Conservation (phyloP, 331 rosid genomes). For the Quercus lobata region DNA sequence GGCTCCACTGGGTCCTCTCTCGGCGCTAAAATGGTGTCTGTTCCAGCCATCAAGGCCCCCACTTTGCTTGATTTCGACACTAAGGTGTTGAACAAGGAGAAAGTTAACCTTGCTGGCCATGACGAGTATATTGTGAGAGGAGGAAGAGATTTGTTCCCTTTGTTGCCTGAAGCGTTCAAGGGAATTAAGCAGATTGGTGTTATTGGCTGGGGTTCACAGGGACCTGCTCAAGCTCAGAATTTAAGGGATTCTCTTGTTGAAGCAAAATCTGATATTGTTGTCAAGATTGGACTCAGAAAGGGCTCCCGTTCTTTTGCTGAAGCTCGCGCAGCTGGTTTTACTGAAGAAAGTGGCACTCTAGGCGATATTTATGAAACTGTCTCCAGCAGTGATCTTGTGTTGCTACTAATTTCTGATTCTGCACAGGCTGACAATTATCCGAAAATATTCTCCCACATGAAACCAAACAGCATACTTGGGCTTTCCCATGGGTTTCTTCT, state of each 20-base stretch:
- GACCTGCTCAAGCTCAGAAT: conserved; percentile 99
- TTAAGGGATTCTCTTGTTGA: conserved; percentile 83
- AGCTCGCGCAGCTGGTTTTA: conserved; percentile 89
- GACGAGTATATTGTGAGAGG: no score
- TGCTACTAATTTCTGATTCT: conserved; percentile 91
- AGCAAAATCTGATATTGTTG: conserved; percentile 85
- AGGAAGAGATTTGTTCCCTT: no score
- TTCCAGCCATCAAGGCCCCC: no score
- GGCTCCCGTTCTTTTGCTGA: conserved; percentile 87
- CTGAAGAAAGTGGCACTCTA: conserved; percentile 87
- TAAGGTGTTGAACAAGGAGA: no score
- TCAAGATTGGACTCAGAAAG: conserved; percentile 96
- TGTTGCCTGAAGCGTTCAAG: no score
- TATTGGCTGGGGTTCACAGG: no score
- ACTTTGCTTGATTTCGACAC: no score
- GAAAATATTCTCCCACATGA: conserved; percentile 78
- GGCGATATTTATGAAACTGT: conserved; percentile 91
- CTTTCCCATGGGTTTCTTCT: conserved; percentile 98
- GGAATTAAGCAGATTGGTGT: no score
- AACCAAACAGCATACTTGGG: conserved; percentile 94
- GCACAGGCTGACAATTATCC: conserved; percentile 98
- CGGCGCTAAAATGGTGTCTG: no score
- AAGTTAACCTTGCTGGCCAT: no score
- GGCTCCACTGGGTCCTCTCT: no score
- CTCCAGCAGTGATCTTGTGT: conserved; percentile 82